Conservation (phyloP, 148 eudicot genomes). For the Rhododendron kiyosumense region DNA sequence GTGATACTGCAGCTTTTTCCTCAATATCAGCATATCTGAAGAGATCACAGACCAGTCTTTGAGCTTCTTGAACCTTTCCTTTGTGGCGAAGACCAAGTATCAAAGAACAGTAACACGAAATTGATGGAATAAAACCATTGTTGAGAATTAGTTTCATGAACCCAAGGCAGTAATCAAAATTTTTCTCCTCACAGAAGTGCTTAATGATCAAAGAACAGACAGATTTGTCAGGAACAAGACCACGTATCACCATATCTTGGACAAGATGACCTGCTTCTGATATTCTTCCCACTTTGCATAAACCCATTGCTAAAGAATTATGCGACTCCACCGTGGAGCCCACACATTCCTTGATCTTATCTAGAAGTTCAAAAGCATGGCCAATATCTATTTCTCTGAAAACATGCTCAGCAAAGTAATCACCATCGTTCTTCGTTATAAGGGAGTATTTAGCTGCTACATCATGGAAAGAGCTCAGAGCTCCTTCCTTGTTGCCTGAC, state of each 20-base stretch:
- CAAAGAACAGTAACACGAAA: conserved; percentile 8
- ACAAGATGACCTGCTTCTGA: conserved; percentile 16
- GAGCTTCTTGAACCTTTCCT: conserved; percentile 22
- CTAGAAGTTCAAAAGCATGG: conserved; percentile 10
- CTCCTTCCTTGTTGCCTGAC: not conserved
- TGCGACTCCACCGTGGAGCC: conserved; percentile 3
- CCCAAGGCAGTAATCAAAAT: conserved; percentile 15
- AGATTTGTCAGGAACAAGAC: conserved; percentile 16
- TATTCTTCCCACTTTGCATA: conserved; percentile 21
- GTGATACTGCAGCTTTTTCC: conserved; percentile 18
- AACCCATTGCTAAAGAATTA: conserved; percentile 17
- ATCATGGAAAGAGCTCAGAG: conserved; percentile 3
- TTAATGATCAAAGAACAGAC: conserved; percentile 14
- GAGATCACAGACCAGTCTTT: conserved; percentile 16
- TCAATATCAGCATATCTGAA: conserved; percentile 17
- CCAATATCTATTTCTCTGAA: conserved; percentile 11
- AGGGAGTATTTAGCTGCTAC: not conserved
- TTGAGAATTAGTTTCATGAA: conserved; percentile 12
- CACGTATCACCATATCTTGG: conserved; percentile 17
- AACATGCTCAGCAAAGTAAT: not conserved
- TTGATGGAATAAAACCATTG: conserved; percentile 11
- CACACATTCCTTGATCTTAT: conserved; percentile 5
- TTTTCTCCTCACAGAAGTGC: conserved; percentile 7
- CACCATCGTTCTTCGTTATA: not conserved
- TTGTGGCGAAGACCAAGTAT: conserved; percentile 18